Evolutionary conservation across 2,329 filamentous ascomycete species (phyloP).

Genomic region (Leptographium flavum): DNA sequence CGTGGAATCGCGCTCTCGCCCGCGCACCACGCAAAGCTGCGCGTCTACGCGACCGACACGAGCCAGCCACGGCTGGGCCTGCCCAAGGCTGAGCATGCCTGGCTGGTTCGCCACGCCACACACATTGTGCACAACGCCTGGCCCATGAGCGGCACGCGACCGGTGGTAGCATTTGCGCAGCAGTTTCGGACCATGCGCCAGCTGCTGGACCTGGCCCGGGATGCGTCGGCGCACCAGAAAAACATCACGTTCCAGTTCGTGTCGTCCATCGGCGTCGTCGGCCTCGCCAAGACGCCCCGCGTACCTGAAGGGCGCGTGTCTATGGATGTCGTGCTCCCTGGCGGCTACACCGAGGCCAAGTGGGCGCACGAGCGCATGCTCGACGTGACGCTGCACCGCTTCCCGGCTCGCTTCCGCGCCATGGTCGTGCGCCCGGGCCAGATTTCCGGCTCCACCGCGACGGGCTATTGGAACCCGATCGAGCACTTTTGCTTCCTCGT

Average conservation of each 20-base stretch:
- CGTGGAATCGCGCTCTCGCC: conserved; percentile 4
- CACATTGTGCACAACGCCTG: conserved; percentile 38
- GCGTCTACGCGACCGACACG: conserved; percentile 20
- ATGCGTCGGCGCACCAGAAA: conserved; percentile 9
- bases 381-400: conserved; percentile 27
- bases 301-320: conserved; percentile 29
- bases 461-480: conserved; percentile 38
- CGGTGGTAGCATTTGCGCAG: conserved; percentile 22
- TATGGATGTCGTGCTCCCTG: conserved; percentile 25
- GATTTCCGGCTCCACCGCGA: conserved; percentile 33
- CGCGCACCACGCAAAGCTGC: conserved; percentile 19
- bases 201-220: conserved; percentile 28
- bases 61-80: conserved; percentile 9
- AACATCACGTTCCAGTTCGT: conserved; percentile 24
- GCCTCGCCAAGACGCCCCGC: conserved; percentile 15
- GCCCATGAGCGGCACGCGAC: conserved; percentile 29
- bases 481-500: conserved; percentile 36
- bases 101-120: conserved; percentile 25
- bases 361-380: conserved; percentile 34
- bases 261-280: conserved; percentile 26
- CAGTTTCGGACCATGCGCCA: conserved; percentile 31
- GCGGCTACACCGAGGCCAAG: conserved; percentile 39
- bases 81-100: conserved; percentile 18
- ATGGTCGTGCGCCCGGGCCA: conserved; percentile 34
- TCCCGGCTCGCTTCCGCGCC: conserved; percentile 25